Base-by-base conservation (phyloP, 2,329 filamentous ascomycete genomes). In the Podosphaera fusca region DNA sequence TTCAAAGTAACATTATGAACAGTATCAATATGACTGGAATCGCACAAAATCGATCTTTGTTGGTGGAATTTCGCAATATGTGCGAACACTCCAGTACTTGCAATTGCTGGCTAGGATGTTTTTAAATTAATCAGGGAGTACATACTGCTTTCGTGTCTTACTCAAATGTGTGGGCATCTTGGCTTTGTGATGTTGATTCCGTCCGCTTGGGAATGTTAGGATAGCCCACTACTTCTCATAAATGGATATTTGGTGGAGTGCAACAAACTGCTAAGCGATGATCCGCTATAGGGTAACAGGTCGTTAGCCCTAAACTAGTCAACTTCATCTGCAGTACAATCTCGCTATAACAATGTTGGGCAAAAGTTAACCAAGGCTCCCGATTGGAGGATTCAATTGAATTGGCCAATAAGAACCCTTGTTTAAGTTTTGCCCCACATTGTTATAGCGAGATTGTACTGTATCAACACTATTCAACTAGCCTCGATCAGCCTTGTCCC, bases 101-200 rank as follows among this genome's bases (percentile, higher is more conserved):
- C 40, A 52, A 10, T 30, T 42, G 30, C 21, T 31, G 51, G 51
- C 47, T 7, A n/a, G n/a, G 40, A 8, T 40, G n/a, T 8, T 36
- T 55, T 21, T 21, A 36, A 31, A 56, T 52, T 36, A 54, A 53
- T 58, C 31, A 58, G 52, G 36, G 21, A 30, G 56, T 55, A 81
- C 80, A 68, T 81, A 83, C 80, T 82, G 82, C 79, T 85, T 86
- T 75, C 82, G 78, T 73, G 82, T 86, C 75, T 85, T 84, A 70
- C 77, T 78, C 66, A 81, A 76, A 73, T 81, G 76, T 73, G 82
- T 85, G 81, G 82, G 82, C 82, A 82, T 82, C 70, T 72, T 76
- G 75, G 71, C 71, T 71, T 70, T 63, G 59, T 60, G 35, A 9
- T 54, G 33, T 33, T 7, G n/a, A 42, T 42, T 42, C 64, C 21